These are phyloP conservation scores for Naegleria lovaniensis DNA, from an alignment of 208 protist species.

Conservation along the genomic window DNA sequence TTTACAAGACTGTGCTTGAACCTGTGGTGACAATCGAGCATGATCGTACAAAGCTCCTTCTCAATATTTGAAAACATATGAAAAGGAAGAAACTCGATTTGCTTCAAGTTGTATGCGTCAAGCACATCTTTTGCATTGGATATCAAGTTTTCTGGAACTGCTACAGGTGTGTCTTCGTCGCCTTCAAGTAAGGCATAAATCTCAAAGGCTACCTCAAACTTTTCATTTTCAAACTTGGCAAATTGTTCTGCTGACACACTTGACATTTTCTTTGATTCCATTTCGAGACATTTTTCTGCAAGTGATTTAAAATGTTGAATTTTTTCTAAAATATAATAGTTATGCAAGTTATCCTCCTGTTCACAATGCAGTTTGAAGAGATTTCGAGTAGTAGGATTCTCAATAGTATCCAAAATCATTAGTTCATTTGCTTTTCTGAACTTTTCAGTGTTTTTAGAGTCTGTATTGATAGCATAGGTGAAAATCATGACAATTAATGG, in stretches of 20 bases:
- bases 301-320: neutral
- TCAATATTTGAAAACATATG: neutral
- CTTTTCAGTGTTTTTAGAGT: neutral
- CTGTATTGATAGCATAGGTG: neutral
- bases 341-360: neutral
- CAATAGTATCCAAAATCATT: neutral
- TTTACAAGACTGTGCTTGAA: neutral
- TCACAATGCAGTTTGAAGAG: neutral
- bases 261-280: neutral
- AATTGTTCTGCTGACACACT: neutral
- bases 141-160: neutral
- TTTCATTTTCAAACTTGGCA: neutral
- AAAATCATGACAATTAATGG: neutral
- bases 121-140: neutral
- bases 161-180: neutral
- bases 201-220: neutral
- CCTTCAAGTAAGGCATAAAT: neutral
- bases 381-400: neutral
- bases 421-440: neutral
- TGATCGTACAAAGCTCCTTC: neutral
- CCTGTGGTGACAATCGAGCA: neutral
- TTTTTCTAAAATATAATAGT: neutral
- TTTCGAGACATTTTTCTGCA: neutral
- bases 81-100: neutral
- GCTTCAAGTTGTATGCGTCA: neutral